Conservation (phyloP, 2,329 filamentous ascomycete genomes). For the Helotiales sp. region DNA sequence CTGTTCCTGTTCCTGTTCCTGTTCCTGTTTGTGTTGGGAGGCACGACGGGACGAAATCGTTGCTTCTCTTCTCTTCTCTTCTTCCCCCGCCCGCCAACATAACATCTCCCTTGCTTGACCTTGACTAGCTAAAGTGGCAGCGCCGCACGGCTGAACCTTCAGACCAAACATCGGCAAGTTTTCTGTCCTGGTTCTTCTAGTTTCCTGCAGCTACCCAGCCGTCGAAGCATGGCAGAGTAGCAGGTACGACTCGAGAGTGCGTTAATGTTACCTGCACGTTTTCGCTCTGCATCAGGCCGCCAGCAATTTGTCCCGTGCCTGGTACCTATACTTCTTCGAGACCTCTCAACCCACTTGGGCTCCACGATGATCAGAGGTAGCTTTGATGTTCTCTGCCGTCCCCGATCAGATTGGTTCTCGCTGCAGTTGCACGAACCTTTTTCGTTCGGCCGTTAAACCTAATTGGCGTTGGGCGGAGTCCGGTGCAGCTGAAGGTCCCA, state of each 20-base stretch:
- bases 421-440: slow-evolving; percentile 10
- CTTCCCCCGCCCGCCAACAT: no score
- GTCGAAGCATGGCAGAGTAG: no score
- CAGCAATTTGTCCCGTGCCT: background rate
- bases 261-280: slow-evolving; percentile 1
- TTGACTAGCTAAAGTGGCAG: no score
- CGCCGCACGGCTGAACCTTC: background rate
- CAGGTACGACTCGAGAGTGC: background rate
- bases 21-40: background rate
- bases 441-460: background rate
- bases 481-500: background rate
- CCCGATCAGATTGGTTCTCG: no score
- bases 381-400: background rate
- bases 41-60: background rate
- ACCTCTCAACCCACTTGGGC: background rate
- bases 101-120: slow-evolving; percentile 9
- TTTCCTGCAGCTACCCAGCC: background rate
- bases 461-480: background rate
- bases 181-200: background rate
- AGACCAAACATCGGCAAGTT: background rate
- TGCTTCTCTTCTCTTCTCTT: no score
- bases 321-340: background rate
- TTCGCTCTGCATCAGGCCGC: background rate
- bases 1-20: no score
- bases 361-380: background rate